phyloP scores from a whole-genome alignment of 2,329 filamentous ascomycete species.

The Neofusicoccum sp. region DNA sequence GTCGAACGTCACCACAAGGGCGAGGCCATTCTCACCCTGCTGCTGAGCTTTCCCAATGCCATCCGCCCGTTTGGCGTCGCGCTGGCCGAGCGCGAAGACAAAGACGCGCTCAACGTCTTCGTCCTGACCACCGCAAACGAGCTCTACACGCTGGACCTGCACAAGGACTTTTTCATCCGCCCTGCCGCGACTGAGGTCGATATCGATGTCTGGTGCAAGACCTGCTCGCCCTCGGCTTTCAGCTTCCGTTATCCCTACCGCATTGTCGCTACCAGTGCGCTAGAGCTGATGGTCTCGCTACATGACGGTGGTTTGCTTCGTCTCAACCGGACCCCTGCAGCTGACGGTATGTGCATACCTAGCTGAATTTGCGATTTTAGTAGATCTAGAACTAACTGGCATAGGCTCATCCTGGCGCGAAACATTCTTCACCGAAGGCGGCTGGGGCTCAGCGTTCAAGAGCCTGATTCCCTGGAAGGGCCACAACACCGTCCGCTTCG shows the following conservation, averaged over 20 bases:
- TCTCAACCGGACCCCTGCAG: constrained; percentile 45
- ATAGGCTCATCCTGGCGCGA: constrained; percentile 61
- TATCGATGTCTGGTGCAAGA: constrained; percentile 73
- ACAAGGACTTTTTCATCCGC: constrained; percentile 77
- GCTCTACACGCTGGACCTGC: constrained; percentile 79
- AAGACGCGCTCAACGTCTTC: constrained; percentile 75
- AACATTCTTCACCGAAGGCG: constrained; percentile 69
- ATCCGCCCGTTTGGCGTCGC: constrained; percentile 78
- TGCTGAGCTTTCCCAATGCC: constrained; percentile 71
- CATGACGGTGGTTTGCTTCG: constrained; percentile 74
- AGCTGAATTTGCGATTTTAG: background rate
- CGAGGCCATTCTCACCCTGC: constrained; percentile 73
- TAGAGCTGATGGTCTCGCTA: constrained; percentile 76
- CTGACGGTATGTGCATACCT: constrained; percentile 21
- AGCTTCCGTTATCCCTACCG: constrained; percentile 77
- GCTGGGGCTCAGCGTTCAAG: constrained; percentile 64
- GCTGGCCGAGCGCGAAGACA: constrained; percentile 74
- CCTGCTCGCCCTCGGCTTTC: constrained; percentile 69
- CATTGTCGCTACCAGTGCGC: constrained; percentile 69
- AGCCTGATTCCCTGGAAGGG: constrained; percentile 59
- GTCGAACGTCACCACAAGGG: constrained; percentile 56
- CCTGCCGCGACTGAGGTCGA: constrained; percentile 68
- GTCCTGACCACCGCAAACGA: constrained; percentile 76
- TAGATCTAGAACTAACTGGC: constrained; percentile 45
- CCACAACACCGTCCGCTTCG: constrained; percentile 62